Percentiles rank a stretch among this genome's conserved stretches.
These are phyloP conservation scores for Phytophthora macrochlamydospora DNA, from an alignment of 352 stramenopile species.

Conservation along the genomic window DNA sequence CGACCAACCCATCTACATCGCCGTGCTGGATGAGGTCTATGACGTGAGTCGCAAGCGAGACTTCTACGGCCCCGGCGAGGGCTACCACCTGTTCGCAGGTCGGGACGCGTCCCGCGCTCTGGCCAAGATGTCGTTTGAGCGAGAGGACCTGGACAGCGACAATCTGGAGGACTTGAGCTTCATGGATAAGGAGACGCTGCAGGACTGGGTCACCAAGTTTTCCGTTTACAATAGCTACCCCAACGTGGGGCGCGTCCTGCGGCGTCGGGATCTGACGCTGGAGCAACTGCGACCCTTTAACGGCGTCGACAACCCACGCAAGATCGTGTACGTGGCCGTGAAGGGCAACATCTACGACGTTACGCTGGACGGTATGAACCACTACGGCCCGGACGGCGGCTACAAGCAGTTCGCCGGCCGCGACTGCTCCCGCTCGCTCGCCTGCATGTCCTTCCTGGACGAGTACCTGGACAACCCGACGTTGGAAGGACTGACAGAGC, in stretches of 20 bases:
- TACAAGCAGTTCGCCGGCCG: slow-evolving; percentile 97
- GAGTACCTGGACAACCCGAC: slow-evolving; percentile 92
- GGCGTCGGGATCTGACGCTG: slow-evolving; percentile 73
- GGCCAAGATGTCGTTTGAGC: slow-evolving; percentile 97
- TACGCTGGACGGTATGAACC: slow-evolving; percentile 91
- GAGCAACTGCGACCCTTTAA: slow-evolving; percentile 88
- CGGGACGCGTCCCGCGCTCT: slow-evolving; percentile 94
- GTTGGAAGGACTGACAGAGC: slow-evolving; percentile 91
- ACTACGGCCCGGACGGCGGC: slow-evolving; percentile 94
- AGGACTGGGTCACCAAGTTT: slow-evolving; percentile 97
- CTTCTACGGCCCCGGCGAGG: slow-evolving; percentile 96
- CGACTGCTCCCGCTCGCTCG: slow-evolving; percentile 94
- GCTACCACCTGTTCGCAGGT: slow-evolving; percentile 97
- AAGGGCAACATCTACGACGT: slow-evolving; percentile 97
- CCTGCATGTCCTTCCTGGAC: slow-evolving; percentile 96
- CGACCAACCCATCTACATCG: slow-evolving; percentile 95
- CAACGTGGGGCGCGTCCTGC: slow-evolving; percentile 92
- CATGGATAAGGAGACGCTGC: slow-evolving; percentile 86
- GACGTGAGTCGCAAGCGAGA: slow-evolving; percentile 94
- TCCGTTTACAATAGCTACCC: slow-evolving; percentile 96
- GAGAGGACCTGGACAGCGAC: slow-evolving; percentile 88
- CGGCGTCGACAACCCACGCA: slow-evolving; percentile 78
- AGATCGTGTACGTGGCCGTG: slow-evolving; percentile 94
- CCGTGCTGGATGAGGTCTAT: slow-evolving; percentile 95
- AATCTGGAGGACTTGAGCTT: slow-evolving; percentile 79